phyloP scores from a whole-genome alignment of 2,329 filamentous ascomycete genomes.

The Berkeleyomyces basicola region DNA sequence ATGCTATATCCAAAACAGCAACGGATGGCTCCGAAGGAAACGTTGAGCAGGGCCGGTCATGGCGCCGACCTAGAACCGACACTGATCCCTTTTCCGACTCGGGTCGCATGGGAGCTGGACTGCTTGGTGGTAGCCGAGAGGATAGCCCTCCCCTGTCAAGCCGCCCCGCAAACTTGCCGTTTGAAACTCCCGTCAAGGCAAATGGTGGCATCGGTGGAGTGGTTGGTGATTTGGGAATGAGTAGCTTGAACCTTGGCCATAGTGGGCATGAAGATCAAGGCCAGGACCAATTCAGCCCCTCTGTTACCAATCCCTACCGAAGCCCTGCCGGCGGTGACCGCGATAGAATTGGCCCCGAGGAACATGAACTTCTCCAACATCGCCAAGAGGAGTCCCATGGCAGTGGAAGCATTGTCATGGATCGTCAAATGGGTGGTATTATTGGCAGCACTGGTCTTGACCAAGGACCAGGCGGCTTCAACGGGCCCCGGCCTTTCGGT shows the following conservation, averaged over 20 bases:
- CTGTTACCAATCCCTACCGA: slow-evolving; percentile 89
- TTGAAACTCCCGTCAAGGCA: slow-evolving; percentile 32
- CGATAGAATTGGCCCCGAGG: slow-evolving; percentile 16
- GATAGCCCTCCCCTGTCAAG: slow-evolving; percentile 31
- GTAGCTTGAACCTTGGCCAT: slow-evolving; percentile 39
- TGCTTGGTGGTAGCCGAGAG: slow-evolving; percentile 48
- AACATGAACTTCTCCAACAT: slow-evolving; percentile 43
- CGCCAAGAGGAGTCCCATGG: slow-evolving; percentile 33
- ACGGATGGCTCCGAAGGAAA: slow-evolving; percentile 18
- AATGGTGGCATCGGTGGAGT: not conserved
- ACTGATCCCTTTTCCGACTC: slow-evolving; percentile 65
- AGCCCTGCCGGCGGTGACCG: slow-evolving; percentile 70
- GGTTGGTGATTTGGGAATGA: slow-evolving; percentile 44
- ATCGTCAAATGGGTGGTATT: slow-evolving; percentile 7
- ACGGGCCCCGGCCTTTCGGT: slow-evolving; percentile 35
- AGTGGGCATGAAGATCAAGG: slow-evolving; percentile 29
- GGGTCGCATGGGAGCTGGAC: slow-evolving; percentile 23
- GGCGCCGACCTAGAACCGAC: slow-evolving; percentile 47
- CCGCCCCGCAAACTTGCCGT: slow-evolving; percentile 12
- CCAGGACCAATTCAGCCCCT: slow-evolving; percentile 72
- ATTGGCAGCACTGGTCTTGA: slow-evolving; percentile 15
- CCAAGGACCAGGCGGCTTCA: slow-evolving; percentile 34
- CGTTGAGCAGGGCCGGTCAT: slow-evolving; percentile 31
- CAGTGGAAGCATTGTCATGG: slow-evolving; percentile 17
- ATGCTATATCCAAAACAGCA: slow-evolving; percentile 23